These are phyloP conservation scores for Phylloporus sp. DNA, from an alignment of 768 basidiomycete species.

Conservation along the genomic window DNA sequence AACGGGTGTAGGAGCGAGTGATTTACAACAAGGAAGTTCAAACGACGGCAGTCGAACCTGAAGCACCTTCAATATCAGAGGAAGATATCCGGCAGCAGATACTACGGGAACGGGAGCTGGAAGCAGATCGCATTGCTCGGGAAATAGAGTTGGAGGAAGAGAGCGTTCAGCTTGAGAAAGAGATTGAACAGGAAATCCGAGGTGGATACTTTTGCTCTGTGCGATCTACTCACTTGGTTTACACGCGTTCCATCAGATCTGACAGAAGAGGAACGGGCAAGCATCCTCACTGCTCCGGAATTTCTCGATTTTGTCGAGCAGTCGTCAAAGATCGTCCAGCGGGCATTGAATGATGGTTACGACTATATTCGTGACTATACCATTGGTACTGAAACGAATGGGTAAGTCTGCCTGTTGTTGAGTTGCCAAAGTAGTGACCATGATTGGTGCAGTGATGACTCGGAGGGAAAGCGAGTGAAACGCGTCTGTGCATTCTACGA, in stretches of 20 bases:
- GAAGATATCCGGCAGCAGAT: conserved; percentile 75
- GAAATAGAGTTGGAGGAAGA: conserved; percentile 83
- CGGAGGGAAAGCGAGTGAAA: conserved; percentile 86
- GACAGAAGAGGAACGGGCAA: conserved; percentile 78
- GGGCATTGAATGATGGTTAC: conserved; percentile 92
- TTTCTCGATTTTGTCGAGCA: conserved; percentile 93
- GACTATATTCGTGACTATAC: conserved; percentile 98
- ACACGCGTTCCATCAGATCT: conserved; percentile 50
- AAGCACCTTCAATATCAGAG: conserved; percentile 49
- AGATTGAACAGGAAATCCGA: conserved; percentile 83
- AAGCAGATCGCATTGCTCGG: conserved; percentile 61
- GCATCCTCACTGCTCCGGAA: conserved; percentile 82
- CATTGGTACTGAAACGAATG: conserved; percentile 78
- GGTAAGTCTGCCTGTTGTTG: conserved; percentile 46
- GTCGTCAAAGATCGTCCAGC: conserved; percentile 91
- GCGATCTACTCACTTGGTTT: conserved; percentile 2
- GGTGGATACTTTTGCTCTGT: conserved; percentile 34
- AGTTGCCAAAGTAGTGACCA: conserved; percentile 5
- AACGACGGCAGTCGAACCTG: conserved; percentile 64
- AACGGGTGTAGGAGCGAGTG: conserved; percentile 57
- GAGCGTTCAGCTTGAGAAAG: conserved; percentile 76
- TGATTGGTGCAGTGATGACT: conserved; percentile 63
- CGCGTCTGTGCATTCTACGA: conserved; percentile 93
- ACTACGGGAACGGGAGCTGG: conserved; percentile 52
- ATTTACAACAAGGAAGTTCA: conserved; percentile 85